Evolutionary conservation across 257 asterid species (phyloP), one percentile per base, ranked within the genome.

Genomic region (Perilla frutescens): DNA sequence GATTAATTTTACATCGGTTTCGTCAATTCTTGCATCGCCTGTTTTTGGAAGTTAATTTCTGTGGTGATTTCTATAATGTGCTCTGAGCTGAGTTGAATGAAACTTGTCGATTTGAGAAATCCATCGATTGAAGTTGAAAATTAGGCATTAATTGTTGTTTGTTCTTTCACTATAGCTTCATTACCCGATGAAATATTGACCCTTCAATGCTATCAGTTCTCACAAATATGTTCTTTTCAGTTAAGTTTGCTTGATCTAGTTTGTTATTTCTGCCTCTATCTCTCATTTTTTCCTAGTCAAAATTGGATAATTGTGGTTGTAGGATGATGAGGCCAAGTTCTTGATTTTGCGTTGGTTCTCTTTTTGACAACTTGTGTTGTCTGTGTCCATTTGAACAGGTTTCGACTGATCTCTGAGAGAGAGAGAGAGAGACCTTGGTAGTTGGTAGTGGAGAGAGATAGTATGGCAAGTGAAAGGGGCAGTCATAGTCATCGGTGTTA

Each of bases 401-500:
- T 39, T 58, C 12, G 11, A 8, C 39, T 57, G 48, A 0, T 2
- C 55, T 60, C 55, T 12, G 50, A 20, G 68, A 53, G 62, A 40
- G n/a, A 66, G 44, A 9, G 10, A 56, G 44, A 6, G 44, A 51
- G 45, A 13, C 12, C 8, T 60, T 37, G 9, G 6, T 13, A 8
- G 3, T 57, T 13, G 45, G 50, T 9, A 20, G 26, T 20, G 26
- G 48, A 60, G 32, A 43, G 80, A 70, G 36, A 15, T 78, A 77
- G 70, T 58, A 48, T 68, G 81, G 47, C 60, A 66, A 83, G 87
- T 64, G 80, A 80, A 5, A 66, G 89, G 61, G 82, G 89, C 59
- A 20, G 26, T 20, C 26, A 20, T 20, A 89, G 87, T 7, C 98
- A 93, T 68, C 90, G 98, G 97, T 93, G 98, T 75, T 75, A 89